phyloP scores from a whole-genome alignment of 176 grass and related monocot genomes.

The Ampelocalamus luodianensis region DNA sequence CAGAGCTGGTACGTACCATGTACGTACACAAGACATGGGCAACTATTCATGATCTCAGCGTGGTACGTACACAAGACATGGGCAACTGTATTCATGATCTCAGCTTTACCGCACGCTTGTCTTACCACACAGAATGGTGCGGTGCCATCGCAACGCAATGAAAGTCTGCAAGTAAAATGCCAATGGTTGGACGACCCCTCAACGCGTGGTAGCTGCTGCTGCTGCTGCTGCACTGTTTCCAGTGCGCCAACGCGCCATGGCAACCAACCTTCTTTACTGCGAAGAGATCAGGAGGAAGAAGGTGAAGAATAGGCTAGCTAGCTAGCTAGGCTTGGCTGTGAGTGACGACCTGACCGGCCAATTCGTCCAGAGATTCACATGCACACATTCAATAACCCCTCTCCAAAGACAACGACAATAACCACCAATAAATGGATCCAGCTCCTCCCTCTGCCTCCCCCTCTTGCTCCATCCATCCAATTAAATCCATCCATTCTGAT shows the following conservation, averaged over 20 bases:
- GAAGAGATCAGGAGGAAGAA: too few species aligned
- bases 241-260: not conserved
- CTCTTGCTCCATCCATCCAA: not conserved
- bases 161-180: too few species aligned
- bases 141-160: too few species aligned
- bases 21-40: too few species aligned
- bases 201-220: not conserved
- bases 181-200: not conserved
- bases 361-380: conserved; percentile 36
- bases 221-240: not conserved
- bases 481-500: not conserved
- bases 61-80: too few species aligned
- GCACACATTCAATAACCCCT: conserved; percentile 32
- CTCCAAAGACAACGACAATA: not conserved
- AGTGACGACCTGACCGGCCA: not conserved
- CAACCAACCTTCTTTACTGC: conserved; percentile 8
- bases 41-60: too few species aligned
- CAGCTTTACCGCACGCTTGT: too few species aligned
- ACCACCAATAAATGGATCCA: conserved; percentile 38
- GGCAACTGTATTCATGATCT: too few species aligned
- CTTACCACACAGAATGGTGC: too few species aligned
- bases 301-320: too few species aligned
- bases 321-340: not conserved
- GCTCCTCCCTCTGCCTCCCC: not conserved
- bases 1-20: too few species aligned